Evolutionary conservation across 805 yeast genomes (phyloP).

Genomic region (Yamadazyma ubonensis): DNA sequence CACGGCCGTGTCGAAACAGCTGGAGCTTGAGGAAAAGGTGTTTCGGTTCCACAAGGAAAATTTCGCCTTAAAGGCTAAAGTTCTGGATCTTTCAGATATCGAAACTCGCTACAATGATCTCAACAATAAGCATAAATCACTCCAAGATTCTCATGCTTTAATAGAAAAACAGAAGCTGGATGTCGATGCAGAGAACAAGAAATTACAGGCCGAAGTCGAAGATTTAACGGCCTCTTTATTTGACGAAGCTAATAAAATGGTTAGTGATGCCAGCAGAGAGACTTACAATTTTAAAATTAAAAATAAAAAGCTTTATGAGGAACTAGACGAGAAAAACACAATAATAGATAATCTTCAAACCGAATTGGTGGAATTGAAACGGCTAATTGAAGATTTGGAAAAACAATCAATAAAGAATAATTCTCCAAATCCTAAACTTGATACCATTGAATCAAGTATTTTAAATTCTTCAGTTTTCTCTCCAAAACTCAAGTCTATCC

Average conservation of each 20-base stretch:
- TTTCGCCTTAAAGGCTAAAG: constrained; percentile 24
- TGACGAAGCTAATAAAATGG: constrained; percentile 84
- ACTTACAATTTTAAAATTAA: constrained; percentile 58
- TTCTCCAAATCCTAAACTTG: constrained; percentile 11
- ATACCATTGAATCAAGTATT: not conserved
- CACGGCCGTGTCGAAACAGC: constrained; percentile 58
- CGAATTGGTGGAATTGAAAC: constrained; percentile 68
- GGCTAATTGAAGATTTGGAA: constrained; percentile 55
- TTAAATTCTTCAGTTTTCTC: constrained; percentile 28
- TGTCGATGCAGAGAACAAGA: constrained; percentile 60
- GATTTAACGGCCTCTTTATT: constrained; percentile 75
- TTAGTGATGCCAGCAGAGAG: constrained; percentile 70
- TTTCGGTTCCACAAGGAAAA: constrained; percentile 38
- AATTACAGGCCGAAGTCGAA: constrained; percentile 71
- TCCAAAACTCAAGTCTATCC: constrained; percentile 33
- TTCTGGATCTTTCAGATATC: constrained; percentile 23
- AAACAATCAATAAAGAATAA: constrained; percentile 27
- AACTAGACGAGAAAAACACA: constrained; percentile 64
- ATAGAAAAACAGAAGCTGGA: constrained; percentile 31
- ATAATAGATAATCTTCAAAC: constrained; percentile 62
- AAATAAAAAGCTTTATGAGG: constrained; percentile 52
- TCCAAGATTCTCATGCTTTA: not conserved
- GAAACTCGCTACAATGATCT: constrained; percentile 32
- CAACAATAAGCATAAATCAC: constrained; percentile 21
- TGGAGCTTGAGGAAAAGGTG: constrained; percentile 52